Evolutionary conservation across 1,284 basidiomycete genomes (phyloP), one percentile per base, ranked within the genome.

Genomic region (Malassezia psittaci): DNA sequence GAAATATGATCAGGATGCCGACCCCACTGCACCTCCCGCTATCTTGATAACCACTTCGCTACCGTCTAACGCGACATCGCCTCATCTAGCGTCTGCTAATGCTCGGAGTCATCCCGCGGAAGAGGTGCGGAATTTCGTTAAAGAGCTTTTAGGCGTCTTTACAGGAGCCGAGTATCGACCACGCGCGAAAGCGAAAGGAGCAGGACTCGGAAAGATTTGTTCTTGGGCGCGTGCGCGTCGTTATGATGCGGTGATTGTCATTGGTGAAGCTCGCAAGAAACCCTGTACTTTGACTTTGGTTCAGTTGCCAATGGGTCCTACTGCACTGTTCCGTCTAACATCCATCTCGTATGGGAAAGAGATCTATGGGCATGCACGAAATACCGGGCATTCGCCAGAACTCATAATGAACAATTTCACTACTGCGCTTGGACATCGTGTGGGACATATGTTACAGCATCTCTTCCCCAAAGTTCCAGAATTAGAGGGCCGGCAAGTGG

Each of bases 401-500:
- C 83, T 98, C 36, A 88, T 98, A 43, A 80, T 99, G 21, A 96
- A 96, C 77, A 86, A 86, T 67, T 96, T 99, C 70, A 86, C 88
- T 5, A 98, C 94, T 1, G 83, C 90, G 3, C 83, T 98, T 10
- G 94, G 94, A 54, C 87, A 94, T 73, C 83, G 85, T 6, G 85
- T 96, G 53, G 94, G 94, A 9, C 82, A 87, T 33, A 85, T 98
- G 79, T 90, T 98, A 76, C 93, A 96, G 67, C 88, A 88, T 1
- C 81, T 93, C 19, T 98, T 98, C 78, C 94, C 94, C 13, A 87
- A 88, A 13, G 80, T 96, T 62, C 91, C 93, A 0, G 87, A 94
- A 76, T 90, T 96, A 69, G 87, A 93, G 75, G 94, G 94, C 16
- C 81, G 94, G 40, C 94, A 99, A 77, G 91, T 96, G 13, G 90